Base-by-base conservation (phyloP, 2,329 filamentous ascomycete genomes). In the Immersiporthe knoxdaviesiana region DNA sequence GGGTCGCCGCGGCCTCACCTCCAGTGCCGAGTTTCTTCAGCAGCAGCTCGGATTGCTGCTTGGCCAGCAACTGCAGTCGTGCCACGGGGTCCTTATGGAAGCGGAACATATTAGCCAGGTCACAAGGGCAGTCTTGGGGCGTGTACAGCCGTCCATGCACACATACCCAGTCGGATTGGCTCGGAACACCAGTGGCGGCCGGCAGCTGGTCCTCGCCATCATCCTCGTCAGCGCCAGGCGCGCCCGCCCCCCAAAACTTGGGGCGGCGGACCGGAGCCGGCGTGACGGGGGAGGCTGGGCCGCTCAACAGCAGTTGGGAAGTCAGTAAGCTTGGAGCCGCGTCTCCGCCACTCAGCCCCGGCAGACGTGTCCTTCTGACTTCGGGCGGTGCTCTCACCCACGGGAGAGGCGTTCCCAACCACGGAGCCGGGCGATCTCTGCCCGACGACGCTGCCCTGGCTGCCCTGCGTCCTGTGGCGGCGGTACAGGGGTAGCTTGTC, bases 91-190 rank as follows among this genome's bases (percentile, higher is more conserved):
- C 90, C 91, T 93, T 85, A 73, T 81, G 75, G 75, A 77, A 74
- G 71, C 76, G 78, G 71, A 84, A 77, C 75, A 82, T 74, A 84
- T 88, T 87, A 88, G 85, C 81, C 76, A 86, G 77, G 74, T 84
- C 81, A 79, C 85, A 88, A 74, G 83, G 81, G 79, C 85, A 87
- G 78, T 86, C 84, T 75, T 80, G 78, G 72, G 82, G 82, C 71
- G 74, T 77, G 81, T 84, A 87, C 73, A 76, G 75, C 72, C 77
- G 78, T 72, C 85, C 85, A 77, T 87, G 85, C 81, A 85, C 85
- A 93, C 93, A 91, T 93, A 97, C 94, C 95, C 95, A 97, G 80
- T 97, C 93, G 78, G 88, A 87, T 85, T 97, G 94, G 79, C 88
- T 85, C 72, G 94, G 94, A 72, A 97, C 94, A 65, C 93, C 94